Percentiles rank a stretch among this genome's conserved stretches.
These are phyloP conservation scores for Cordia subcordata DNA, from an alignment of 257 asterid species.

Conservation along the genomic window DNA sequence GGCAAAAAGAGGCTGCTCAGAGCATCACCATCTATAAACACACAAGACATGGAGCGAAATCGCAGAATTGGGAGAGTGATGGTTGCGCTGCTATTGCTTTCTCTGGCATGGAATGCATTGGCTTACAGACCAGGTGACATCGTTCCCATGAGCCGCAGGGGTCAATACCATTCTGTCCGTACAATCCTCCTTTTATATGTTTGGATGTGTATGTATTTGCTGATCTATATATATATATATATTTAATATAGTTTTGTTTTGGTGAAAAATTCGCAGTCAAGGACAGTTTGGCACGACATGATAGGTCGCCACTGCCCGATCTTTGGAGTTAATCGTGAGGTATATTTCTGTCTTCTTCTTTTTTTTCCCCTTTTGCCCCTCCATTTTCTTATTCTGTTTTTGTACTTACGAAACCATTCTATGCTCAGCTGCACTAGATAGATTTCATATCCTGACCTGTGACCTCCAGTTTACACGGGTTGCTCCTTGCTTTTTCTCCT, in stretches of 20 bases:
- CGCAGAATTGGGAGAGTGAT: conserved; percentile 21
- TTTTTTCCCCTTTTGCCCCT: too few relatives aligned
- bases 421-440: too few relatives aligned
- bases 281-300: conserved; percentile 96
- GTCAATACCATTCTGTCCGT: conserved; percentile 81
- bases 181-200: background rate
- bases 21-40: too few relatives aligned
- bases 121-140: conserved; percentile 90
- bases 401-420: too few relatives aligned
- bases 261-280: conserved; percentile 43
- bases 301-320: conserved; percentile 91
- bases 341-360: conserved; percentile 10
- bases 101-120: conserved; percentile 29
- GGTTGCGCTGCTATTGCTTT: conserved; percentile 36
- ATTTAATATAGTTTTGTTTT: background rate
- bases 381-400: conserved; percentile 1
- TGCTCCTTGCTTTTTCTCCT: too few relatives aligned
- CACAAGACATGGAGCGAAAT: conserved; percentile 28
- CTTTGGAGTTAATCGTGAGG: conserved; percentile 96
- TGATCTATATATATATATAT: background rate
- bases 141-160: conserved; percentile 90
- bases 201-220: background rate
- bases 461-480: background rate
- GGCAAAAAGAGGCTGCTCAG: too few relatives aligned
- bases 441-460: too few relatives aligned